A percentile compares a stretch with the other conserved stretches of the same genome.
These are phyloP conservation scores for Cladorrhinum sp. DNA, from an alignment of 2,329 filamentous ascomycete species.

Conservation along the genomic window DNA sequence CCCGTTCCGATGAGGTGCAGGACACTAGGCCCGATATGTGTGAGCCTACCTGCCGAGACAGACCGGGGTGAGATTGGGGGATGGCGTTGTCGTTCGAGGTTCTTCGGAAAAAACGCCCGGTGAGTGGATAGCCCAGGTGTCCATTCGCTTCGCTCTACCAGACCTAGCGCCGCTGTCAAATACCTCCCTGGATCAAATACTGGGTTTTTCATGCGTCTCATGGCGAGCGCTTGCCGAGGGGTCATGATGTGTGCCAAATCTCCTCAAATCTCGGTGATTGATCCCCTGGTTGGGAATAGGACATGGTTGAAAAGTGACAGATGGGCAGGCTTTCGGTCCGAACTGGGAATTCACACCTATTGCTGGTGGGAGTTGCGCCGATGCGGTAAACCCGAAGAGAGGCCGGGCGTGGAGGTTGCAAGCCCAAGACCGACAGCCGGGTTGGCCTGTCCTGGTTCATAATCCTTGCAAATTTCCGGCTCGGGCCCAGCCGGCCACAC, in stretches of 20 bases:
- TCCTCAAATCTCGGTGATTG: background rate
- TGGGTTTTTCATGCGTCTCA: background rate
- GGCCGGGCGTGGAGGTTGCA: background rate
- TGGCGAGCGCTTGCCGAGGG: background rate
- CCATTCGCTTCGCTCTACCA: background rate
- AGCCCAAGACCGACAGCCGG: background rate
- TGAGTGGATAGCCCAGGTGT: background rate
- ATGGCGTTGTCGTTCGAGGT: no score
- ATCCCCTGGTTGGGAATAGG: background rate
- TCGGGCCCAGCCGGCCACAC: background rate
- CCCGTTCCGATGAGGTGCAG: constrained; percentile 14
- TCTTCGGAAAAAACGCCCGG: background rate
- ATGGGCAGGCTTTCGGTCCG: background rate
- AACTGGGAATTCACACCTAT: background rate
- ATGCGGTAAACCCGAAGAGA: background rate
- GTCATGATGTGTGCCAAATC: background rate
- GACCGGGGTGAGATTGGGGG: no score
- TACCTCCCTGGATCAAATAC: background rate
- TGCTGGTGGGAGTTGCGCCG: background rate
- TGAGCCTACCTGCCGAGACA: constrained; percentile 15
- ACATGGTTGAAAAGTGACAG: background rate
- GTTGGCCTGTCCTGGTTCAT: background rate
- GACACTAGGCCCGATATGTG: constrained; percentile 18
- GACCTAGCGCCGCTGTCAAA: background rate
- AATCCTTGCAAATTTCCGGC: background rate